A percentile compares a stretch with the other conserved stretches of the same genome.
These are phyloP conservation scores for Leccinum subtestaceum DNA, from an alignment of 768 basidiomycete species.

Conservation along the genomic window DNA sequence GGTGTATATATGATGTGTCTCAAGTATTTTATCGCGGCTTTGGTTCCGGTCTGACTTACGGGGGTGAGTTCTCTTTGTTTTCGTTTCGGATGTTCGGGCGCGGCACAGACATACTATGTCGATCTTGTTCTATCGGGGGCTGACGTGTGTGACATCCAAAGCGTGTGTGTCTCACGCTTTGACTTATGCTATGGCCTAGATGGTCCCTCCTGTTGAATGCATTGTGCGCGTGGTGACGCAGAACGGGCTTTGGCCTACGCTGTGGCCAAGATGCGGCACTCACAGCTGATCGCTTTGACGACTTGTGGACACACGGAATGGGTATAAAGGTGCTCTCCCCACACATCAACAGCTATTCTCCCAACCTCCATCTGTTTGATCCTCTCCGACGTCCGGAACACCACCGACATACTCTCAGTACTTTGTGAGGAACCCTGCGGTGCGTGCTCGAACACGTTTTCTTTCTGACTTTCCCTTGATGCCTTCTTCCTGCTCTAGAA, in stretches of 20 bases:
- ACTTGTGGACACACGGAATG: neutral
- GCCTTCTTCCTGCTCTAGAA: neutral
- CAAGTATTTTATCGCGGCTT: constrained; percentile 34
- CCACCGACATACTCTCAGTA: neutral
- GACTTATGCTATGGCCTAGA: neutral
- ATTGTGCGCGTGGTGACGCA: neutral
- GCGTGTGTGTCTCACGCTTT: neutral
- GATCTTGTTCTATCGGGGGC: no score
- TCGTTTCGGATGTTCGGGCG: neutral
- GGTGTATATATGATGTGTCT: constrained; percentile 89
- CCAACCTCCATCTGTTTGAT: no score
- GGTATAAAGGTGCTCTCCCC: neutral
- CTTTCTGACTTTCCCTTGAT: neutral
- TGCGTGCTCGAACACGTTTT: neutral
- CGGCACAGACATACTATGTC: neutral
- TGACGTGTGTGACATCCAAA: neutral
- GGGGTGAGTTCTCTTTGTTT: neutral
- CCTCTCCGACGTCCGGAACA: neutral
- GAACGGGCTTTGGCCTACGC: neutral
- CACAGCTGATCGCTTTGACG: neutral
- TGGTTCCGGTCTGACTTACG: neutral
- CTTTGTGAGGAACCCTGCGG: neutral
- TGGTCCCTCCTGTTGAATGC: neutral
- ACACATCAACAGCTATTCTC: no score
- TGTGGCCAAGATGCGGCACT: neutral